Conservation (phyloP, 768 basidiomycete species). For the Mycena vulgaris region DNA sequence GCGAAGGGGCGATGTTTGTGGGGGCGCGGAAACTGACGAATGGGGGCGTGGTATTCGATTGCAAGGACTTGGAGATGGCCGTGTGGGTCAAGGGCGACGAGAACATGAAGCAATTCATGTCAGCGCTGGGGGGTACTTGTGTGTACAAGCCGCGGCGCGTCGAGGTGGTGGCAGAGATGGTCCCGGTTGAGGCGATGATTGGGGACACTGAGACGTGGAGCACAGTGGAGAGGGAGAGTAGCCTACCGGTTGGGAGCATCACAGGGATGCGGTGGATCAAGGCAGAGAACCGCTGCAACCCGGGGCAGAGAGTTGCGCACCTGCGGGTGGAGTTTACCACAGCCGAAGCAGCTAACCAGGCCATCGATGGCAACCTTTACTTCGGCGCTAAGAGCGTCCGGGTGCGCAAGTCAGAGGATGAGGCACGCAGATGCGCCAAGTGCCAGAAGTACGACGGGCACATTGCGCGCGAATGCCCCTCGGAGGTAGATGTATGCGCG, state of each 20-base stretch:
- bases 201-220: neutral
- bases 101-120: neutral
- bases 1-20: neutral
- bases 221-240: neutral
- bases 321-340: neutral
- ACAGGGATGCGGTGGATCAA: neutral
- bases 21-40: neutral
- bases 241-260: neutral
- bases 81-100: neutral
- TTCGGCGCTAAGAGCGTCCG: neutral
- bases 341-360: neutral
- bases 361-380: neutral
- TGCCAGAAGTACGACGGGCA: conserved; percentile 10
- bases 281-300: neutral
- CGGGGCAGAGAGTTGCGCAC: neutral
- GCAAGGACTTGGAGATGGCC: neutral
- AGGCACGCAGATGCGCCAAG: neutral
- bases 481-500: neutral
- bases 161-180: neutral
- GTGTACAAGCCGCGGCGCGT: neutral
- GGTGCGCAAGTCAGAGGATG: neutral
- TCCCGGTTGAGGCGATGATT: neutral
- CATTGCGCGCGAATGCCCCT: neutral
- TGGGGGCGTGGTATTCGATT: neutral
- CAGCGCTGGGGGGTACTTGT: neutral